Evolutionary conservation across 805 yeast genomes (phyloP).

Genomic region (Metschnikowia matae): DNA sequence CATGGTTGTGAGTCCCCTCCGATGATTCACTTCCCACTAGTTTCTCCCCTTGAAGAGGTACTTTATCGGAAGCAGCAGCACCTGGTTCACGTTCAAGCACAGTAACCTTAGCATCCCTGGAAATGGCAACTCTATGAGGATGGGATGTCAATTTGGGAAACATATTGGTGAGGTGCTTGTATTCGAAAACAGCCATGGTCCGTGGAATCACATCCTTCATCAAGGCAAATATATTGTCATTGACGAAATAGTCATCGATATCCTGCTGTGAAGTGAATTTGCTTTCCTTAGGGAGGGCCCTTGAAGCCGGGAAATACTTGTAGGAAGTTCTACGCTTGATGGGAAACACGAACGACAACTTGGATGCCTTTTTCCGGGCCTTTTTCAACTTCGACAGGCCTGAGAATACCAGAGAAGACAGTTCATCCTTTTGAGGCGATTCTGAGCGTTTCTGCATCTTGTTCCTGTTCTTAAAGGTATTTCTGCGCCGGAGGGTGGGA

Average conservation of each 20-base stretch:
- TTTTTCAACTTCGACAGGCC: constrained; percentile 6
- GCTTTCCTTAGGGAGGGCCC: constrained; percentile 17
- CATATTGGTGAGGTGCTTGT: constrained; percentile 13
- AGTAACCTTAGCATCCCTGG: constrained; percentile 9
- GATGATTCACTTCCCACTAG: neutral
- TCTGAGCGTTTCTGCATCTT: constrained; percentile 22
- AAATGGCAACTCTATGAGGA: constrained; percentile 8
- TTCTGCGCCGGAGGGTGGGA: constrained; percentile 31
- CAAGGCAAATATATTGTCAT: constrained; percentile 19
- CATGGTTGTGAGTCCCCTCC: neutral
- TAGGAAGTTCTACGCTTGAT: constrained; percentile 34
- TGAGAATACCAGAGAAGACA: constrained; percentile 10
- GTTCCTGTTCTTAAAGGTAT: constrained; percentile 27
- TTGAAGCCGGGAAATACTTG: constrained; percentile 18
- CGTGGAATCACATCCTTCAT: constrained; percentile 28
- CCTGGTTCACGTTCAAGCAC: neutral
- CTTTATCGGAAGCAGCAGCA: neutral
- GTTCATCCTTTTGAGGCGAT: neutral
- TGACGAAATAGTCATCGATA: constrained; percentile 15
- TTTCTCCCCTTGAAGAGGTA: constrained; percentile 3
- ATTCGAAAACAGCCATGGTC: constrained; percentile 25
- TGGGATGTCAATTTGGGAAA: constrained; percentile 12
- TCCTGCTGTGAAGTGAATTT: constrained; percentile 18
- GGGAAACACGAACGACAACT: constrained; percentile 27
- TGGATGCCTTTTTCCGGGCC: neutral